These are phyloP conservation scores for Isoetes taiwanensis DNA, from an alignment of 75 land plant species.

Conservation along the genomic window DNA sequence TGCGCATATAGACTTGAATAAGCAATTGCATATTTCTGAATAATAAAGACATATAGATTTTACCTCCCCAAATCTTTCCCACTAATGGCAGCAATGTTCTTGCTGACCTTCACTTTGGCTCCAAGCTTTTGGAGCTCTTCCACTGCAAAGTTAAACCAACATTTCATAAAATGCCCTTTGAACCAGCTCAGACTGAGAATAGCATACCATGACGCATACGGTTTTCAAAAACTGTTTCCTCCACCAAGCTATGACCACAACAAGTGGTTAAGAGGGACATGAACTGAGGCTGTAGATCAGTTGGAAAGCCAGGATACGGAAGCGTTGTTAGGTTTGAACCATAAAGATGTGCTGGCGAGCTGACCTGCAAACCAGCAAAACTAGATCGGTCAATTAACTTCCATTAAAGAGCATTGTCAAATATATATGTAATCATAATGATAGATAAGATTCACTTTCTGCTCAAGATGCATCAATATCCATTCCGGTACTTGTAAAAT, in stretches of 20 bases:
- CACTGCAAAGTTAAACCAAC: conserved; percentile 17
- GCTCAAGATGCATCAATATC: not conserved
- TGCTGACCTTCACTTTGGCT: conserved; percentile 33
- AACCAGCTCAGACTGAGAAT: conserved; percentile 1
- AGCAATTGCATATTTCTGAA: not conserved
- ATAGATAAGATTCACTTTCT: not conserved
- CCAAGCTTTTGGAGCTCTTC: conserved; percentile 64
- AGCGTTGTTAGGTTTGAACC: conserved; percentile 35
- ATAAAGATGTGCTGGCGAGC: conserved; percentile 13
- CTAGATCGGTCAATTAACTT: not conserved
- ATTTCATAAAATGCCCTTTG: not conserved
- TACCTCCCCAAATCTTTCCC: conserved; percentile 45
- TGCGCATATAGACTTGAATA: not conserved
- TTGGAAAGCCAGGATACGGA: conserved; percentile 72
- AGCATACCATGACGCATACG: conserved; percentile 62
- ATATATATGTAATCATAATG: not conserved
- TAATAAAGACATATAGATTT: not conserved
- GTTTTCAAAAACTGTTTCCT: conserved; percentile 59
- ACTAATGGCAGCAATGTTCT: conserved; percentile 26
- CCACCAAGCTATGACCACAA: conserved; percentile 38
- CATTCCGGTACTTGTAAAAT: not conserved
- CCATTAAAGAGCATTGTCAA: too few relatives aligned
- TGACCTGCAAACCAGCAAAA: conserved; percentile 18
- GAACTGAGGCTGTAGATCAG: conserved; percentile 65
- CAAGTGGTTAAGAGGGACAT: conserved; percentile 49